These are phyloP conservation scores for Neoboletus subvelutipes DNA, from an alignment of 768 basidiomycete genomes.

Conservation along the genomic window DNA sequence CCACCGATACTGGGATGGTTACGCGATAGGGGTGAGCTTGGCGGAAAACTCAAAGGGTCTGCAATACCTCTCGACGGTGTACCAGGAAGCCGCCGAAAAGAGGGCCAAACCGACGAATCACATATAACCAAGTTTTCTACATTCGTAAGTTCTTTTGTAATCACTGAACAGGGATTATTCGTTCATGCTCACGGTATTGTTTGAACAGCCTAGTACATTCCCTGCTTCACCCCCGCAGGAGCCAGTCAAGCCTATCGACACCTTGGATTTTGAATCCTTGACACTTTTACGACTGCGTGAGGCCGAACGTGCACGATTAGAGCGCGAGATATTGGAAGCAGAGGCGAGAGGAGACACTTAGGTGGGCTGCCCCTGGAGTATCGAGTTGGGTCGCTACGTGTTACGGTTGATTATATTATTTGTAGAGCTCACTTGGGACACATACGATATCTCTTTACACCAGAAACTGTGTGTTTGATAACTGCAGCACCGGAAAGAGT, in stretches of 20 bases:
- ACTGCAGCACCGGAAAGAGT: conserved; percentile 22
- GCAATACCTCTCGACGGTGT: conserved; percentile 24
- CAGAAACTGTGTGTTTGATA: neutral
- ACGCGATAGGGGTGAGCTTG: conserved; percentile 68
- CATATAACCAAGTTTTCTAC: conserved; percentile 47
- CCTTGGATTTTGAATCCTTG: conserved; percentile 74
- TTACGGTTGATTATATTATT: conserved; percentile 8
- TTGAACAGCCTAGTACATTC: conserved; percentile 20
- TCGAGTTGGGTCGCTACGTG: conserved; percentile 1
- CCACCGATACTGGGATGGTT: conserved; percentile 73
- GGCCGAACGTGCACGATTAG: conserved; percentile 74
- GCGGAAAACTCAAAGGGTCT: conserved; percentile 22
- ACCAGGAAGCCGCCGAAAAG: neutral
- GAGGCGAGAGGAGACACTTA: conserved; percentile 44
- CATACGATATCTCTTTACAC: conserved; percentile 4
- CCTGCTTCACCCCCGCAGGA: conserved; percentile 18
- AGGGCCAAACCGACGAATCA: conserved; percentile 1
- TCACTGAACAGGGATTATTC: neutral
- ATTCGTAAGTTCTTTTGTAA: conserved; percentile 8
- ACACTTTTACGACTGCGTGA: conserved; percentile 80
- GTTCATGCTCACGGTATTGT: conserved; percentile 6
- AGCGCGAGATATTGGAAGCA: conserved; percentile 71
- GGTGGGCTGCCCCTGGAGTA: neutral
- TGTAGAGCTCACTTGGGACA: conserved; percentile 5
- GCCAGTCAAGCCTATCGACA: conserved; percentile 32